A percentile compares a stretch with the other conserved stretches of the same genome.
Evolutionary conservation across 192 early-diverging fungal species (phyloP).

Genomic region (Phycomyces blakesleeanus): DNA sequence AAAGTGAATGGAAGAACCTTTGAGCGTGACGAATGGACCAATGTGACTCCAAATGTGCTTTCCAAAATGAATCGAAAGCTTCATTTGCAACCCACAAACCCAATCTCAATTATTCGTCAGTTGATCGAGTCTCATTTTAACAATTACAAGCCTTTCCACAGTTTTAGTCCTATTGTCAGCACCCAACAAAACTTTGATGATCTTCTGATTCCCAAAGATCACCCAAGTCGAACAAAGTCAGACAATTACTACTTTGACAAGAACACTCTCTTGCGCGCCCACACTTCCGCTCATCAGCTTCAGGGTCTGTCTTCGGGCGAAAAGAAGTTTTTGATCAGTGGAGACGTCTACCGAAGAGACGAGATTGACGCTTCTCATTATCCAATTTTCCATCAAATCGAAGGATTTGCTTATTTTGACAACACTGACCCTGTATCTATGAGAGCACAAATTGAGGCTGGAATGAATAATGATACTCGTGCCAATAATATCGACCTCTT

Average conservation of each 20-base stretch:
- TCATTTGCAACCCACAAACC: conserved; percentile 76
- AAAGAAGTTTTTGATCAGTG: conserved; percentile 82
- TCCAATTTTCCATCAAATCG: conserved; percentile 98
- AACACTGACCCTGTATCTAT: conserved; percentile 30
- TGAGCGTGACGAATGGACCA: conserved; percentile 66
- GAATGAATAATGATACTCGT: conserved; percentile 19
- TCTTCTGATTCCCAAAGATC: conserved; percentile 76
- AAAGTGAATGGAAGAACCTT: conserved; percentile 41
- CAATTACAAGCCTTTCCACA: conserved; percentile 56
- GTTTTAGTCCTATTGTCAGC: conserved; percentile 79
- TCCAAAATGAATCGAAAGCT: conserved; percentile 72
- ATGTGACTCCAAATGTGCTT: conserved; percentile 71
- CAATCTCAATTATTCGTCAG: conserved; percentile 80
- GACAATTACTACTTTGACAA: conserved; percentile 95
- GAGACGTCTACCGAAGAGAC: conserved; percentile 94
- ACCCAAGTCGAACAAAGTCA: conserved; percentile 73
- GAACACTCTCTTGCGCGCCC: conserved; percentile 77
- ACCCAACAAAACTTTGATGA: conserved; percentile 90
- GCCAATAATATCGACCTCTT: conserved; percentile 32
- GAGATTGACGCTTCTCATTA: conserved; percentile 96
- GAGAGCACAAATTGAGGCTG: conserved; percentile 28
- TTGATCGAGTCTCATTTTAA: conserved; percentile 76
- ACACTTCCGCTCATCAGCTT: conserved; percentile 93
- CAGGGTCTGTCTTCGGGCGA: conserved; percentile 63
- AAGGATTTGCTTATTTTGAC: conserved; percentile 78